Base-by-base conservation (phyloP, 2,329 filamentous ascomycete species). In the Aureobasidium melanogenum region DNA sequence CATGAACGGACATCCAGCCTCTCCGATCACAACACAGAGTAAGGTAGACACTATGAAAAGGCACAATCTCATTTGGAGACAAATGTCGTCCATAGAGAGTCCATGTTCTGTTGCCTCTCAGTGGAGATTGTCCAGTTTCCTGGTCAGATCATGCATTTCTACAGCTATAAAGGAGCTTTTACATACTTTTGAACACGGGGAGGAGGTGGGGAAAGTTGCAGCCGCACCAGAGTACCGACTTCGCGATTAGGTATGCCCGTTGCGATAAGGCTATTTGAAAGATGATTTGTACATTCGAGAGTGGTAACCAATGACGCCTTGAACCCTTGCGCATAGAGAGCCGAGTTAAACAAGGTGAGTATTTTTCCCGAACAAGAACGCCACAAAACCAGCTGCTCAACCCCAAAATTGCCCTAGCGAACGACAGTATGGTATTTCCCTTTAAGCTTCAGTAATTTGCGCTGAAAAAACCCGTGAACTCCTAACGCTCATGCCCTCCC, bases 391-490 rank as follows among this genome's bases (percentile, higher is more conserved):
- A 15, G 28, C 41, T 46, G 54, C 14, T 19, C 19, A 38, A 36
- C 28, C 19, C 28, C 52, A 50, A 19, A 17, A 32, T 19, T 24
- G 19, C 19, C 41, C 28, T 10, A 38, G 54, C 54, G 17, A 57
- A 32, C 30, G 54, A 57, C 41, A 57, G 54, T 57, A 15, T 56
- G 52, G 52, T 56, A 56, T 56, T n/a, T 10, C 54, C 41, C 17
- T 36, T 15, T 47, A 47, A 26, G 5, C 17, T 24, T 24, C n/a
- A 34, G 15, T 38, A 8, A 26, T 36, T n/a, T 57, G 41, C 54
- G 41, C 54, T 38, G 9, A 38, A 38, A 7, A 28, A 19, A 7
- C 17, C 32, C 14, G 19, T 22, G 14, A 57, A 24, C 6, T 38
- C 32, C 54, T 9, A 24, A 47, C 41, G 28, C 24, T 19, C 28